Evolutionary conservation across 106 monocot genomes (phyloP).

Genomic region (Dendrobium huoshanense): DNA sequence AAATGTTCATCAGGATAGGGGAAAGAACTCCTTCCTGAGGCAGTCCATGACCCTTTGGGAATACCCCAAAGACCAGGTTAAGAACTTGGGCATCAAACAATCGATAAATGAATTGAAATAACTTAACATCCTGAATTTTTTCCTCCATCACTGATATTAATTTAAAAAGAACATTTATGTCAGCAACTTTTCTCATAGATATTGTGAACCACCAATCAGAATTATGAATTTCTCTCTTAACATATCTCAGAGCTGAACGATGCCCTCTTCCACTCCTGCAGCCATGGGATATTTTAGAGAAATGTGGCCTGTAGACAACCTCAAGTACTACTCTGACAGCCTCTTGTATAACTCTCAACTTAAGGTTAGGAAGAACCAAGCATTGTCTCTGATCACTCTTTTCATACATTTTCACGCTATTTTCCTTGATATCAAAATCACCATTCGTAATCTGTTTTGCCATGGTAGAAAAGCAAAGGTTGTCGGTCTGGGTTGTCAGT

Average conservation of each 20-base stretch:
- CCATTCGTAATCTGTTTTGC: constrained; percentile 45
- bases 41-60: constrained; percentile 89
- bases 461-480: constrained; percentile 52
- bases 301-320: constrained; percentile 75
- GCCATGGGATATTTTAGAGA: constrained; percentile 93
- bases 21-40: constrained; percentile 94
- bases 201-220: constrained; percentile 79
- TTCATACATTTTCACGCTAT: constrained; percentile 21
- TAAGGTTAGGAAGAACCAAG: constrained; percentile 73
- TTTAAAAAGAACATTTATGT: constrained; percentile 43
- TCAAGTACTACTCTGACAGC: constrained; percentile 74
- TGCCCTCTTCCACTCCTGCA: constrained; percentile 82
- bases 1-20: constrained; percentile 91
- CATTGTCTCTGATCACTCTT: constrained; percentile 26
- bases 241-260: constrained; percentile 52
- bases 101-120: constrained; percentile 47
- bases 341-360: constrained; percentile 68
- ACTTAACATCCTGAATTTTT: constrained; percentile 45
- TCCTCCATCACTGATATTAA: constrained; percentile 58
- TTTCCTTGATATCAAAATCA: constrained; percentile 42
- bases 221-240: constrained; percentile 36
- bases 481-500: constrained; percentile 26
- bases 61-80: constrained; percentile 77
- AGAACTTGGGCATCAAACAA: constrained; percentile 71
- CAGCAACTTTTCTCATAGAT: constrained; percentile 45